A percentile compares a stretch with the other conserved stretches of the same genome.
Evolutionary conservation across 2,329 filamentous ascomycete genomes (phyloP).

Genomic region (Geosmithia putterillii): DNA sequence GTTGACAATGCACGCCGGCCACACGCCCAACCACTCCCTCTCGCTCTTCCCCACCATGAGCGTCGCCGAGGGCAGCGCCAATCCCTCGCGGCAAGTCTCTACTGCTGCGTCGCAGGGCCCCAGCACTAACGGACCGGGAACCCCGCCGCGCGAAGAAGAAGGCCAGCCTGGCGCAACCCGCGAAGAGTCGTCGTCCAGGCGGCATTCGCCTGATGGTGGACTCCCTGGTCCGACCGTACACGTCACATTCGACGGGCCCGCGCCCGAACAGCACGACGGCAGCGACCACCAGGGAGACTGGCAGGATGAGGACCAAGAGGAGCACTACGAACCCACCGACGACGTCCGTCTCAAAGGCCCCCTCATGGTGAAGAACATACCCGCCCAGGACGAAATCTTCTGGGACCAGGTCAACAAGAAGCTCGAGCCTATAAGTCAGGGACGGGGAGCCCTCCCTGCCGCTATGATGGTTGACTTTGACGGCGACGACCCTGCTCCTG

Average conservation of each 20-base stretch:
- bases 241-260: not conserved
- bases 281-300: conserved; percentile 2
- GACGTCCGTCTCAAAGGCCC: conserved; percentile 38
- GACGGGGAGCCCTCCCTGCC: conserved; percentile 32
- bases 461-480: conserved; percentile 13
- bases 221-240: conserved; percentile 1
- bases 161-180: too few relatives aligned
- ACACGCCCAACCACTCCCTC: conserved; percentile 49
- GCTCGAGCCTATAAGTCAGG: conserved; percentile 34
- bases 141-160: not conserved
- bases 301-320: conserved; percentile 8
- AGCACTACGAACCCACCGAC: conserved; percentile 23
- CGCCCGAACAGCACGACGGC: not conserved
- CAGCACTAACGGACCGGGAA: not conserved
- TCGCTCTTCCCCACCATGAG: conserved; percentile 34
- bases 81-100: conserved; percentile 11
- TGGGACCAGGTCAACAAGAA: conserved; percentile 36
- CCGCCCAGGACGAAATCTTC: conserved; percentile 43
- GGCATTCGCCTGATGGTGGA: not conserved
- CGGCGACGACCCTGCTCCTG: not conserved
- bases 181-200: not conserved
- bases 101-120: conserved; percentile 12
- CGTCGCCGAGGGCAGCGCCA: conserved; percentile 21
- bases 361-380: conserved; percentile 41
- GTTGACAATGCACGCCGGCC: conserved; percentile 49